Evolutionary conservation across 495 filamentous ascomycete species (phyloP).

Genomic region (Penicillium bovifimosum): DNA sequence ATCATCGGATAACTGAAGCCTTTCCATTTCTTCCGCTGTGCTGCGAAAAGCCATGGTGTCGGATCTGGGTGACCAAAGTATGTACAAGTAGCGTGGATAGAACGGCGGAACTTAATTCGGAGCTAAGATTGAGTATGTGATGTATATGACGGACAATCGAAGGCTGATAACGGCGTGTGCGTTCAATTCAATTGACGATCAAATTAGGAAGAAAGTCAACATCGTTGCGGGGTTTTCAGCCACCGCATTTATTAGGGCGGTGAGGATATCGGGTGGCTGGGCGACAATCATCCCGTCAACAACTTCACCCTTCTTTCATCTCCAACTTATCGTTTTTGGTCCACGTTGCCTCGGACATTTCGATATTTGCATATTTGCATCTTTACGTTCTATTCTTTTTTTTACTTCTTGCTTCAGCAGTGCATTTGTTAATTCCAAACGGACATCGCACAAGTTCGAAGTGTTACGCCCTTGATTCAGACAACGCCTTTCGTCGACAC

Average conservation of each 20-base stretch:
- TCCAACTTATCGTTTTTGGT: conserved; percentile 3
- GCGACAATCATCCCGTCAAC: conserved; percentile 18
- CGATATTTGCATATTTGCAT: not conserved
- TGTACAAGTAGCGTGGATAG: not conserved
- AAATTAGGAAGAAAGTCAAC: conserved; percentile 15
- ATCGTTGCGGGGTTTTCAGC: conserved; percentile 18
- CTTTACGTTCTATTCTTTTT: not conserved
- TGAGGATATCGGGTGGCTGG: conserved; percentile 17
- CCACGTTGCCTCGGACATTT: not conserved
- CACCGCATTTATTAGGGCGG: conserved; percentile 14
- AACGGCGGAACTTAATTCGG: not conserved
- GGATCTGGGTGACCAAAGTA: not conserved
- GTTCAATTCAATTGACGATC: conserved; percentile 2
- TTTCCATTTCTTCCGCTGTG: conserved; percentile 42
- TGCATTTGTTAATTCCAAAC: not conserved
- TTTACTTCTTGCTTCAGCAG: not conserved
- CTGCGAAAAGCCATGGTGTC: conserved; percentile 31
- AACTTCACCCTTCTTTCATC: conserved; percentile 21
- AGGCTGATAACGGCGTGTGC: not conserved
- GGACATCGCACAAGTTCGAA: not conserved
- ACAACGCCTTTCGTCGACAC: conserved; percentile 3
- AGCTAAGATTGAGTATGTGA: not conserved
- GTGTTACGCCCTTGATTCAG: conserved; percentile 15
- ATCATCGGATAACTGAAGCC: conserved; percentile 53
- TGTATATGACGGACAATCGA: not conserved